These are phyloP conservation scores for Amanita subjunquillea DNA, from an alignment of 768 basidiomycete species.

Conservation along the genomic window DNA sequence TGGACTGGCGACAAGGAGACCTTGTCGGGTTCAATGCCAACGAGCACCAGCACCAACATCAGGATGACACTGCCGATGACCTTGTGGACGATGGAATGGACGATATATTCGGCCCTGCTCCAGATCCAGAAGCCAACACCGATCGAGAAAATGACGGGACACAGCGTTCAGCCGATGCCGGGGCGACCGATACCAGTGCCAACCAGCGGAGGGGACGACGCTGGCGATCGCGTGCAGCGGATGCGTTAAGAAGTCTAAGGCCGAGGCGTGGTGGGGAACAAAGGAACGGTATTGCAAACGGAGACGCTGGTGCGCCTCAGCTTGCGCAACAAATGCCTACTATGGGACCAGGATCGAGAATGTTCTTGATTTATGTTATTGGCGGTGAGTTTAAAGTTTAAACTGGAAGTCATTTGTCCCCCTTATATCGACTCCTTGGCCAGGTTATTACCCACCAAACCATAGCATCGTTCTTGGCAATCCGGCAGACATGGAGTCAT, in stretches of 20 bases:
- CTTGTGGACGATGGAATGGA: constrained; percentile 5
- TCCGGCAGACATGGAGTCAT: constrained; percentile 60
- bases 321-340: constrained; percentile 9
- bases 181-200: background rate
- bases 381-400: constrained; percentile 38
- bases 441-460: constrained; percentile 88
- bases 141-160: background rate
- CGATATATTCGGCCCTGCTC: constrained; percentile 3
- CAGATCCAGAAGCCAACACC: background rate
- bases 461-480: constrained; percentile 82
- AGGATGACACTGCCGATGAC: constrained; percentile 6
- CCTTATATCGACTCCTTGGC: background rate
- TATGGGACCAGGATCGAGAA: constrained; percentile 38
- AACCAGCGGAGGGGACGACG: constrained; percentile 13
- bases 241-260: constrained; percentile 46
- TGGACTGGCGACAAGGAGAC: constrained; percentile 24
- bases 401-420: background rate
- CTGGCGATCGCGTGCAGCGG: constrained; percentile 58
- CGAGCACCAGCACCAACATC: constrained; percentile 5
- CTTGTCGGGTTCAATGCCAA: background rate
- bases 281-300: constrained; percentile 9
- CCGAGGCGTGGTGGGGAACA: constrained; percentile 21
- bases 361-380: constrained; percentile 87
- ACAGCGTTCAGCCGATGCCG: background rate
- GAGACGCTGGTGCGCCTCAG: constrained; percentile 5